Percentiles rank a stretch among this genome's conserved stretches.
phyloP scores from a whole-genome alignment of 2,329 filamentous ascomycete species.

The Pseudocercospora vitis region DNA sequence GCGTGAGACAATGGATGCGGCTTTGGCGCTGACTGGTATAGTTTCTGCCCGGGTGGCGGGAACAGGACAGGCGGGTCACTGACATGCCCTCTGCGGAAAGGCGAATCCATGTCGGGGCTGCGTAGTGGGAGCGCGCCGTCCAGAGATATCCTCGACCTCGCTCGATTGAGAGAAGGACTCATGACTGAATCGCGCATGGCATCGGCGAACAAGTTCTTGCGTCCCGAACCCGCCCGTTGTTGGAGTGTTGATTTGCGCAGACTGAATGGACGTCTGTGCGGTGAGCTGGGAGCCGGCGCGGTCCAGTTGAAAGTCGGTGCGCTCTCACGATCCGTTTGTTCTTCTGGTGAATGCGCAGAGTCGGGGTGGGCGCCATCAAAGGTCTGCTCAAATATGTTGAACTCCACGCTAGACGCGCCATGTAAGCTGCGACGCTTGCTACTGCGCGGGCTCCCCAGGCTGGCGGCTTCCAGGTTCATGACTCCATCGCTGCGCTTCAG shows the following conservation, averaged over 20 bases:
- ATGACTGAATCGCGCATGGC: conserved; percentile 28
- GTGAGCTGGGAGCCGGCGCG: conserved; percentile 33
- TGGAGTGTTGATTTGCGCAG: conserved; percentile 84
- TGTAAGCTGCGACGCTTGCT: conserved; percentile 83
- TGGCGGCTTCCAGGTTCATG: conserved; percentile 80
- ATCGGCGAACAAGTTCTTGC: conserved; percentile 43
- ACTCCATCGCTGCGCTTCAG: conserved; percentile 88
- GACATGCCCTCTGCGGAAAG: conserved; percentile 56
- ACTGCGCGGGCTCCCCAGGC: conserved; percentile 79
- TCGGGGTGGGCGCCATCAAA: conserved; percentile 34
- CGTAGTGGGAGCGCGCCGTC: conserved; percentile 72
- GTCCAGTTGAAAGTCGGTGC: conserved; percentile 41
- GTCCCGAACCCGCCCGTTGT: conserved; percentile 65
- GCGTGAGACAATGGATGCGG: conserved; percentile 84
- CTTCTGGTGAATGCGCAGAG: conserved; percentile 27
- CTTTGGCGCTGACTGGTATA: conserved; percentile 43
- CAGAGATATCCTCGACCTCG: conserved; percentile 68
- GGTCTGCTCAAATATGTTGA: conserved; percentile 75
- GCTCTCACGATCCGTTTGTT: conserved; percentile 36
- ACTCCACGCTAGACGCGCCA: conserved; percentile 63
- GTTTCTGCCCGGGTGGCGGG: conserved; percentile 34
- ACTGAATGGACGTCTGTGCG: conserved; percentile 37
- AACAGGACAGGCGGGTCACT: conserved; percentile 58
- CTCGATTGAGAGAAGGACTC: conserved; percentile 33
- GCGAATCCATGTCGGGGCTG: conserved; percentile 66